Conservation (phyloP, 768 basidiomycete genomes). For the Terana coerulea region DNA sequence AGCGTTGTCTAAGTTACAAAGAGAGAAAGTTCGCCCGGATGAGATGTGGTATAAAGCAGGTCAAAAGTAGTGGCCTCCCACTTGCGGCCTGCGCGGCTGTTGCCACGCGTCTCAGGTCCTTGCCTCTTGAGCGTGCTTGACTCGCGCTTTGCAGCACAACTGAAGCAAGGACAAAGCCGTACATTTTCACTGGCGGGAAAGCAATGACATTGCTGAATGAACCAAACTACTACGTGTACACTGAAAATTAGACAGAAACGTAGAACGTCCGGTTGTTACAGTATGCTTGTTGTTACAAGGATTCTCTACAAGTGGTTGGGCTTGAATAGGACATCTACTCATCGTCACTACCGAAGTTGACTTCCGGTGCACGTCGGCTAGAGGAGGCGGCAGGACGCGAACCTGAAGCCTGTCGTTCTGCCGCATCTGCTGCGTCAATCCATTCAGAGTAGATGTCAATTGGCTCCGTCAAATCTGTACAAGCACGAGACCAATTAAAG, state of each 20-base stretch:
- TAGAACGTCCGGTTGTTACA: conserved; percentile 7
- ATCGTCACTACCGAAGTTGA: conserved; percentile 45
- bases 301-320: neutral
- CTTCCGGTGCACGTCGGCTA: conserved; percentile 34
- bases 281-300: conserved; percentile 8
- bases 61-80: conserved; percentile 14
- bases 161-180: no score
- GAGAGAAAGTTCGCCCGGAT: conserved; percentile 6
- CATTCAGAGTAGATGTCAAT: conserved; percentile 90
- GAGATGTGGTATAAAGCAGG: conserved; percentile 4
- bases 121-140: neutral
- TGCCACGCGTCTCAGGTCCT: conserved; percentile 20
- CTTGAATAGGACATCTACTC: conserved; percentile 31
- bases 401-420: conserved; percentile 54
- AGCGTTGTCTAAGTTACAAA: conserved; percentile 17
- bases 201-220: neutral
- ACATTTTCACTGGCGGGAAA: no score
- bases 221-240: conserved; percentile 6
- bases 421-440: conserved; percentile 87
- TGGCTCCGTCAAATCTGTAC: conserved; percentile 79
- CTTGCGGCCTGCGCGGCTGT: conserved; percentile 20
- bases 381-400: conserved; percentile 58
- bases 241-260: neutral
- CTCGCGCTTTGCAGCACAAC: neutral
- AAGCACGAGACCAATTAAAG: conserved; percentile 4